phyloP scores from a whole-genome alignment of 257 asterid species.

The Primulina tabacum region DNA sequence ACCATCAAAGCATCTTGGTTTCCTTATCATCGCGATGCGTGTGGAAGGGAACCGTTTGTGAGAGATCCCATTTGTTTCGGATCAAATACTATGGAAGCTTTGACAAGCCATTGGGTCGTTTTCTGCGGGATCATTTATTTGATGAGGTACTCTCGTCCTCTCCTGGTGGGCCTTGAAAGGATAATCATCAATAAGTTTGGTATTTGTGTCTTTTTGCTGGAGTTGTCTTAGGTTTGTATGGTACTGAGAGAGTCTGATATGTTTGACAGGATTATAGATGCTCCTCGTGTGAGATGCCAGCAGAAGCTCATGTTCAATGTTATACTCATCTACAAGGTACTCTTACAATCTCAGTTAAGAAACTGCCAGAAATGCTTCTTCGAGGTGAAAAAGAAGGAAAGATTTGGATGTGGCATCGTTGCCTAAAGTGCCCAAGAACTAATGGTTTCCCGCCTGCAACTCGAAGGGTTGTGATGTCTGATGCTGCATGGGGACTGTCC shows the following conservation, averaged over 20 bases:
- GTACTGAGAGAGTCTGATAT: conserved; percentile 26
- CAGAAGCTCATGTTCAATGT: conserved; percentile 96
- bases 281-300: conserved; percentile 84
- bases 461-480: conserved; percentile 90
- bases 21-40: conserved; percentile 87
- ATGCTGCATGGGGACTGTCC: conserved; percentile 99
- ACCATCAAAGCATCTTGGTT: conserved; percentile 89
- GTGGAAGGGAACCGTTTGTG: conserved; percentile 96
- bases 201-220: conserved; percentile 6
- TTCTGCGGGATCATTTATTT: conserved; percentile 81
- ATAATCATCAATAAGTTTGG: conserved; percentile 14
- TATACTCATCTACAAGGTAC: conserved; percentile 96
- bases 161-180: not conserved
- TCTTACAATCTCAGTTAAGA: conserved; percentile 90
- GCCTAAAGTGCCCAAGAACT: conserved; percentile 84
- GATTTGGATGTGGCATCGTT: conserved; percentile 99
- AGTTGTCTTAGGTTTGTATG: not conserved
- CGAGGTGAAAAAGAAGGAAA: conserved; percentile 85
- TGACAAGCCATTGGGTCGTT: conserved; percentile 95
- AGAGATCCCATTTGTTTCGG: conserved; percentile 84
- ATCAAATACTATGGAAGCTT: conserved; percentile 83
- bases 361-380: conserved; percentile 65
- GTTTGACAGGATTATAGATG: conserved; percentile 68
- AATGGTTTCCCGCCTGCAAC: conserved; percentile 95
- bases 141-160: conserved; percentile 55